Conservation (phyloP, 441 rosid genomes). For the Jatropha podagrica region DNA sequence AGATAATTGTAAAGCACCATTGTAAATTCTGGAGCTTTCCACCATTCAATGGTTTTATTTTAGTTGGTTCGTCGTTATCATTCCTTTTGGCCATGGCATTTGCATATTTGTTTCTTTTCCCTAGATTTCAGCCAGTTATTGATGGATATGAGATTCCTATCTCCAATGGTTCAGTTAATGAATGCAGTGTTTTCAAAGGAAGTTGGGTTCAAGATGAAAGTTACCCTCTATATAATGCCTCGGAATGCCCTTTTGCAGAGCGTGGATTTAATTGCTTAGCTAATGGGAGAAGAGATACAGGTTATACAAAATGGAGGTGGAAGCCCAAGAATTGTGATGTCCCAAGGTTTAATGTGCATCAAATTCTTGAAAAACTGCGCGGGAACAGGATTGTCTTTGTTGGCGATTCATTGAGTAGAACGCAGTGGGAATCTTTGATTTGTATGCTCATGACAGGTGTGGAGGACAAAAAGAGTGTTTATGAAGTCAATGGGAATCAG, state of each 20-base stretch:
- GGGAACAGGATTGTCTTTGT: conserved; percentile 69
- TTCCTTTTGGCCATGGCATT: conserved; percentile 44
- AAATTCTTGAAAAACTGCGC: conserved; percentile 48
- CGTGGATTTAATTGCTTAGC: conserved; percentile 60
- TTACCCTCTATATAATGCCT: conserved; percentile 67
- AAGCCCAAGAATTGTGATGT: conserved; percentile 62
- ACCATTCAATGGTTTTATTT: conserved; percentile 38
- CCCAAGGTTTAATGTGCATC: conserved; percentile 47
- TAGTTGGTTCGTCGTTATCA: conserved; percentile 36
- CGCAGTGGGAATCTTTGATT: conserved; percentile 71
- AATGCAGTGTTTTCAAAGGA: conserved; percentile 56
- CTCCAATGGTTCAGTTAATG: conserved; percentile 24
- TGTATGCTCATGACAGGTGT: conserved; percentile 74
- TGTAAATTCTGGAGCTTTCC: conserved; percentile 37
- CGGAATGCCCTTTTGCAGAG: conserved; percentile 62
- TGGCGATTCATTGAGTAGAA: conserved; percentile 72
- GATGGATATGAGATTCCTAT: conserved; percentile 27
- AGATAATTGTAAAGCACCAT: conserved; percentile 33
- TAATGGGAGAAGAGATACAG: conserved; percentile 62
- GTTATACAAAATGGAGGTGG: conserved; percentile 64
- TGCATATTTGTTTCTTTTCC: conserved; percentile 43
- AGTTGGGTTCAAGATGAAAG: conserved; percentile 54
- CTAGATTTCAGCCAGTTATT: conserved; percentile 35
- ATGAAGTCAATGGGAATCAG: conserved; percentile 56
- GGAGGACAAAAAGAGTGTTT: conserved; percentile 58